These are phyloP conservation scores for Sordariomycetes sp. DNA, from an alignment of 2,329 filamentous ascomycete genomes.

Conservation along the genomic window DNA sequence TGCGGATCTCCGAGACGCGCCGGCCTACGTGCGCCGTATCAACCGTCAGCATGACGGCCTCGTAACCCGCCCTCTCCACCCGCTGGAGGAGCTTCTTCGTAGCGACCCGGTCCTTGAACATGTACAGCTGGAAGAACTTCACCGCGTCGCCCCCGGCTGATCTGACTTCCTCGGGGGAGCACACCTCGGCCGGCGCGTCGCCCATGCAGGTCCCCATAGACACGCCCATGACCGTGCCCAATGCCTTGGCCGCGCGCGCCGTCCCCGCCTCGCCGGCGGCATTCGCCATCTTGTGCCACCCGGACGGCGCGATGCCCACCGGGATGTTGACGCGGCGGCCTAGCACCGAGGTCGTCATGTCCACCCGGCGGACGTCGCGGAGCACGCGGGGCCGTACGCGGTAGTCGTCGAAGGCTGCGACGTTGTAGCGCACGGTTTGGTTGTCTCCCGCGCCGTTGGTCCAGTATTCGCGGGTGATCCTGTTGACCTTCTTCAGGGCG, in stretches of 20 bases:
- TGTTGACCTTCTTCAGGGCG: too few species aligned
- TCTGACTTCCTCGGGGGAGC: conserved; percentile 22
- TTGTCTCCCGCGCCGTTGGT: too few species aligned
- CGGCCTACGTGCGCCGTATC: background rate
- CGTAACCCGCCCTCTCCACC: background rate
- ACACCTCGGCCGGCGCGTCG: background rate
- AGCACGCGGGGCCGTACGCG: conserved; percentile 16
- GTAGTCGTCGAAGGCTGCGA: too few species aligned
- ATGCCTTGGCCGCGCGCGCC: background rate
- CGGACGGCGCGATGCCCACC: conserved; percentile 41
- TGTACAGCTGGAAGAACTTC: conserved; percentile 43
- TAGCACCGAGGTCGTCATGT: conserved; percentile 30
- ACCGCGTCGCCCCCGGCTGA: conserved; percentile 25
- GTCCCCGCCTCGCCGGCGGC: background rate
- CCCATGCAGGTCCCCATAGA: background rate
- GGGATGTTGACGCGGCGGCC: conserved; percentile 34
- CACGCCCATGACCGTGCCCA: background rate
- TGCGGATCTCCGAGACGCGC: background rate
- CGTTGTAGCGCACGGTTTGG: too few species aligned
- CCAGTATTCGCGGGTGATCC: too few species aligned
- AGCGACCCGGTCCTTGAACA: conserved; percentile 34
- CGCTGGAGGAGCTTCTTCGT: conserved; percentile 21
- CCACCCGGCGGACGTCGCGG: conserved; percentile 23
- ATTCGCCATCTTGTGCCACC: conserved; percentile 17
- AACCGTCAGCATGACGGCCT: background rate